These are phyloP conservation scores for Prasinococcaceae sp. DNA, from an alignment of 139 green algal genomes.

Conservation along the genomic window DNA sequence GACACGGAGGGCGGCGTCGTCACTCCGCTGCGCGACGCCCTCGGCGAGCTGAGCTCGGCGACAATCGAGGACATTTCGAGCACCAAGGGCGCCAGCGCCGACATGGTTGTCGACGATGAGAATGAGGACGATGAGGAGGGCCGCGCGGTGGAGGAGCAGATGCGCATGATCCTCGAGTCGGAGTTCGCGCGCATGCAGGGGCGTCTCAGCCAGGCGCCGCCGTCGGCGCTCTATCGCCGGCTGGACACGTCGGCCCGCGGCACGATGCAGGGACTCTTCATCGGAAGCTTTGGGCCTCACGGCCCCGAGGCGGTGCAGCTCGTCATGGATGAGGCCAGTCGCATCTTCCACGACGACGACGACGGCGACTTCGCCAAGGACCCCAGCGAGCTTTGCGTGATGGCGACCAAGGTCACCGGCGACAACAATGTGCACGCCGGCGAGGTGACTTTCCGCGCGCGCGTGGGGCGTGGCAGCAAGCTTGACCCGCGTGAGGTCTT, in stretches of 20 bases:
- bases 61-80: too few species aligned
- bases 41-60: too few species aligned
- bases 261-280: slow-evolving; percentile 51
- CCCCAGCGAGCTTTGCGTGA: too few species aligned
- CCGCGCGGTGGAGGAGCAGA: not conserved
- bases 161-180: not conserved
- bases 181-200: not conserved
- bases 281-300: slow-evolving; percentile 76
- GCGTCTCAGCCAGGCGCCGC: not conserved
- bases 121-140: not conserved
- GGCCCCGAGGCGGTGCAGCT: slow-evolving; percentile 72
- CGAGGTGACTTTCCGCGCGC: slow-evolving; percentile 13
- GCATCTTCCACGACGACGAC: slow-evolving; percentile 18
- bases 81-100: not conserved
- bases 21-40: too few species aligned
- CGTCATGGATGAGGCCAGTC: slow-evolving; percentile 10
- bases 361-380: not conserved
- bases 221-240: not conserved
- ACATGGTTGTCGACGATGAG: not conserved
- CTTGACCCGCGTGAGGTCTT: not conserved
- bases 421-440: slow-evolving; percentile 77
- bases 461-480: not conserved
- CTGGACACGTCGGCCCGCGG: too few species aligned
- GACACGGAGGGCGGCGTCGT: too few species aligned
- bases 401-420: slow-evolving; percentile 71